A percentile compares a stretch with the other conserved stretches of the same genome.
Conservation (phyloP, 208 protist genomes). For the Trypanosoma conorhini region DNA sequence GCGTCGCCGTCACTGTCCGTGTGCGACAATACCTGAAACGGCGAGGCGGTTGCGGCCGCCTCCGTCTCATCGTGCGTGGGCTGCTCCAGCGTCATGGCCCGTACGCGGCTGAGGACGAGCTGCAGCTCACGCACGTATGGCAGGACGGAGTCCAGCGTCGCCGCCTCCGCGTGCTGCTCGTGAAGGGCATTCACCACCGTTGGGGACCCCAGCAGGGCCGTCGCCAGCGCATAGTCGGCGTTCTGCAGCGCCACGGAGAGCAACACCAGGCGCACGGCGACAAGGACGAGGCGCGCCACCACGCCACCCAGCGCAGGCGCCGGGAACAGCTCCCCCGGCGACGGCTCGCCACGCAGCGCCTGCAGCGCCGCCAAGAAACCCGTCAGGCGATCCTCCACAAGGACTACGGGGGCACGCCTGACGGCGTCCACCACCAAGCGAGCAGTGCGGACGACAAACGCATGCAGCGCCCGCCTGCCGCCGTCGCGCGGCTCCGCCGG, state of each 20-base stretch:
- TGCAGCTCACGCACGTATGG: slow-evolving; percentile 33
- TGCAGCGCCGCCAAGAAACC: neutral
- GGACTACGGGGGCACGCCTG: neutral
- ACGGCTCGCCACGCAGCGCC: neutral
- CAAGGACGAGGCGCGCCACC: slow-evolving; percentile 14
- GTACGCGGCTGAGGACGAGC: slow-evolving; percentile 19
- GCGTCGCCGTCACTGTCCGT: neutral
- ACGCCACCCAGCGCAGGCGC: neutral
- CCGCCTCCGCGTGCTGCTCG: slow-evolving; percentile 10
- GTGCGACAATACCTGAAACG: neutral
- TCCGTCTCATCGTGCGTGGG: slow-evolving; percentile 24
- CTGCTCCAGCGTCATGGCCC: slow-evolving; percentile 13
- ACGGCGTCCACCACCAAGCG: slow-evolving; percentile 10
- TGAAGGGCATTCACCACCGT: slow-evolving; percentile 11
- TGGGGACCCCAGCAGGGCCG: slow-evolving; percentile 29
- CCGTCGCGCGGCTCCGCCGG: neutral
- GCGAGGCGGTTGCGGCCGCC: neutral
- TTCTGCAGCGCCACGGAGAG: slow-evolving; percentile 24
- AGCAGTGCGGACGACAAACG: slow-evolving; percentile 10
- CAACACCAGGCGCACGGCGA: slow-evolving; percentile 19
- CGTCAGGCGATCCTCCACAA: slow-evolving; percentile 4
- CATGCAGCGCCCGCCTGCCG: neutral
- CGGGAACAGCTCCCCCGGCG: neutral
- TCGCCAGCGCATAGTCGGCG: slow-evolving; percentile 39
- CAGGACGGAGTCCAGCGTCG: slow-evolving; percentile 25